Conservation (phyloP, 179 eudicot species). For the Corrigiola litoralis region DNA sequence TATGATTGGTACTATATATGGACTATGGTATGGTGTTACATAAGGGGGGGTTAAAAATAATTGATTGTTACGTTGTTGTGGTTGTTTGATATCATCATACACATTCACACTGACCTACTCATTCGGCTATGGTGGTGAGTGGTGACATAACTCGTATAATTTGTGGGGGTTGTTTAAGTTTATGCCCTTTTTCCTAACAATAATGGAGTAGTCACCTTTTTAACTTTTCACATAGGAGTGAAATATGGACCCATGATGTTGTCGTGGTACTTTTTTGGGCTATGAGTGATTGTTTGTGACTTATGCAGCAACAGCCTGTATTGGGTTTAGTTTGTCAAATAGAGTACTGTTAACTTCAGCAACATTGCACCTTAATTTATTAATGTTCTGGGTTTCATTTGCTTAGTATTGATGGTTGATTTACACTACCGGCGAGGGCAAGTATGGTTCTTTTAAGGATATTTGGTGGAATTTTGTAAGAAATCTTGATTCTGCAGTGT, state of each 20-base stretch:
- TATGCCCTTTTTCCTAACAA: slow-evolving; percentile 4
- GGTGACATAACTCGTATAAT: slow-evolving; percentile 33
- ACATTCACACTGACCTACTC: slow-evolving; percentile 10
- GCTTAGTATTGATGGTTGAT: no score
- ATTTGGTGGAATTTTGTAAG: no score
- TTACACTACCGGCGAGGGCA: no score
- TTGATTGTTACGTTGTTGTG: no score
- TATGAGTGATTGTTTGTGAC: neutral
- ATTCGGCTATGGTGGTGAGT: no score
- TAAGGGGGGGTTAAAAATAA: neutral
- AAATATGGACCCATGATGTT: slow-evolving; percentile 2
- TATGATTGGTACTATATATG: neutral
- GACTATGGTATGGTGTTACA: neutral
- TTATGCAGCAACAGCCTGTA: slow-evolving; percentile 4
- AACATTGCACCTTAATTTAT: neutral
- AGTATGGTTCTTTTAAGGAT: no score
- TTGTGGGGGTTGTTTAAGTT: slow-evolving; percentile 16
- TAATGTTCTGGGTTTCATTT: neutral
- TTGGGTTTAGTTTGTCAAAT: neutral
- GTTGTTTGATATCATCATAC: slow-evolving; percentile 2
- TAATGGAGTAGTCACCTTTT: neutral
- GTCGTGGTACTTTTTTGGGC: neutral
- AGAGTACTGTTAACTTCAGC: slow-evolving; percentile 7
- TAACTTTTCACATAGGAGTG: neutral
- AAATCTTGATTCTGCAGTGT: no score